Evolutionary conservation across 1,284 basidiomycete species (phyloP).

Genomic region (Microbotryum saponariae): DNA sequence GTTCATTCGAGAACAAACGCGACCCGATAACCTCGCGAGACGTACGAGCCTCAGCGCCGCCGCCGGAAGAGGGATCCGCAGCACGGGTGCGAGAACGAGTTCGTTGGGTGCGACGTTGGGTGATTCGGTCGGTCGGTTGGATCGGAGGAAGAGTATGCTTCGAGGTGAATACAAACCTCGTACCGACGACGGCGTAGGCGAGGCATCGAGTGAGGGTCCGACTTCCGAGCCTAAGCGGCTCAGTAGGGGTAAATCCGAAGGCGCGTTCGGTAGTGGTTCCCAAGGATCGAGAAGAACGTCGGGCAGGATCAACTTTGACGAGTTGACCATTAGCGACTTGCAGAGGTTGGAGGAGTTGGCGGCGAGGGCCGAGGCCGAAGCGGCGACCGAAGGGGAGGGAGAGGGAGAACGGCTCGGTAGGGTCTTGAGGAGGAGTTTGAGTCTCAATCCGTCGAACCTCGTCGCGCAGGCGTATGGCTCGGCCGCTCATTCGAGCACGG

Average conservation of each 20-base stretch:
- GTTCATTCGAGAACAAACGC: constrained; percentile 86
- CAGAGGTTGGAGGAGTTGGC: constrained; percentile 87
- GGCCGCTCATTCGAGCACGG: constrained; percentile 10
- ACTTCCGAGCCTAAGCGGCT: too few species aligned
- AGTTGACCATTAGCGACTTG: constrained; percentile 78
- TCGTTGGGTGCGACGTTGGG: too few species aligned
- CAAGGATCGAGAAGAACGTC: constrained; percentile 48
- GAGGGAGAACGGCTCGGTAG: constrained; percentile 76
- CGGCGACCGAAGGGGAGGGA: constrained; percentile 45
- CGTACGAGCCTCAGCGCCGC: constrained; percentile 26
- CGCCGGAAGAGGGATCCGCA: constrained; percentile 45
- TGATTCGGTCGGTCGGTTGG: too few species aligned
- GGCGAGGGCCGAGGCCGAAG: constrained; percentile 47
- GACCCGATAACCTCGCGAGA: constrained; percentile 39
- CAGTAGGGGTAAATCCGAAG: too few species aligned
- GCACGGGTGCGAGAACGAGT: constrained; percentile 34
- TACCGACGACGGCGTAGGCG: constrained; percentile 57
- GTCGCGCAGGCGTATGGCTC: constrained; percentile 10
- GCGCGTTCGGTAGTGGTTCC: too few species aligned
- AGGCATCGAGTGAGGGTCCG: constrained; percentile 10
- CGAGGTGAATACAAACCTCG: constrained; percentile 40
- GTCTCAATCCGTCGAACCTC: constrained; percentile 67
- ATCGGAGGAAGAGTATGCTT: constrained; percentile 36
- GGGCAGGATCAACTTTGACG: constrained; percentile 48
- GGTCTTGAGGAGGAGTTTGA: constrained; percentile 76